Evolutionary conservation across 495 filamentous ascomycete genomes (phyloP).

Genomic region (Aspergillus carlsbadensis): DNA sequence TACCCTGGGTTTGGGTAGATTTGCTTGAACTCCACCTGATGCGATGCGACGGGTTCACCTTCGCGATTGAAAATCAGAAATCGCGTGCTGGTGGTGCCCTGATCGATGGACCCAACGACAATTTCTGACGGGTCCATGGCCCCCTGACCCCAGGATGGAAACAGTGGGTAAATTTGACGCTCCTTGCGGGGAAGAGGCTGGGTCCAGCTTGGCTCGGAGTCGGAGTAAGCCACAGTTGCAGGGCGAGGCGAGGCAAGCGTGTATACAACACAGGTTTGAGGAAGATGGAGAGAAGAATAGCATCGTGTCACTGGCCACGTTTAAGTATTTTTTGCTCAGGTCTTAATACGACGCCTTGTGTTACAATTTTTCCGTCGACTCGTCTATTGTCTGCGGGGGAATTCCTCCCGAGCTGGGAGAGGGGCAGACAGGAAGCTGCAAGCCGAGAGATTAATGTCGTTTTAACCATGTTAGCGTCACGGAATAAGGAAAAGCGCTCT

Average conservation of each 20-base stretch:
- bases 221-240: neutral
- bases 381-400: slow-evolving; percentile 15
- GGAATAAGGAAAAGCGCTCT: neutral
- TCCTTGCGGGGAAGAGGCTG: slow-evolving; percentile 1
- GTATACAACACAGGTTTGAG: neutral
- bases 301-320: neutral
- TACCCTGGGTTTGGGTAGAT: slow-evolving; percentile 89
- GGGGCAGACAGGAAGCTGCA: slow-evolving; percentile 1
- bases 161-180: neutral
- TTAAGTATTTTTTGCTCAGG: slow-evolving; percentile 5
- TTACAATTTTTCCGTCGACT: slow-evolving; percentile 20
- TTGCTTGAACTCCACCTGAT: slow-evolving; percentile 90
- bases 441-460: slow-evolving; percentile 7
- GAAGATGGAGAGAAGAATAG: neutral
- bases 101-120: slow-evolving; percentile 78
- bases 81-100: slow-evolving; percentile 89
- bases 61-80: slow-evolving; percentile 86
- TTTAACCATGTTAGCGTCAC: slow-evolving; percentile 3
- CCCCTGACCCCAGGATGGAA: neutral
- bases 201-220: neutral
- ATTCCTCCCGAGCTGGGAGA: slow-evolving; percentile 8
- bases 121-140: slow-evolving; percentile 30
- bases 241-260: neutral
- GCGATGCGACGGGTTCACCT: slow-evolving; percentile 77
- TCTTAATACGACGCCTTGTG: slow-evolving; percentile 5